Evolutionary conservation across 129 eudicot genomes (phyloP), one percentile per base, ranked within the genome.

Genomic region (Chrysanthemum lavandulifolium): DNA sequence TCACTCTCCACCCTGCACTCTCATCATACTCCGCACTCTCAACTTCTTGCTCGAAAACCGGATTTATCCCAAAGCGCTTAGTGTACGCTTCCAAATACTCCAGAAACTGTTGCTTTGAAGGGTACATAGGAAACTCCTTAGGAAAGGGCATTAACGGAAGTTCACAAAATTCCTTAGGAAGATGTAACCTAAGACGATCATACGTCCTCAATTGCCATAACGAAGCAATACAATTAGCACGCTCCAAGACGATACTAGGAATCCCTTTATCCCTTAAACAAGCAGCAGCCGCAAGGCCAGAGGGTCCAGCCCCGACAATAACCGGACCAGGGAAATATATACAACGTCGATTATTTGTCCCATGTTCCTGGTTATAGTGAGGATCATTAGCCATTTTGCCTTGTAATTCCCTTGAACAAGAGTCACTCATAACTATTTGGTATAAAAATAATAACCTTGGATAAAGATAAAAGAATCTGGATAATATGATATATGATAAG

Each of bases 61-160:
- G 99, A 19, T 69, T 79, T 21, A 94, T 88, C 18, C 78, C 89
- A 12, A 90, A 94, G 31, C 78, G 71, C 51, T 15, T 43, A 0
- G 99, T 94, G 61, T 94, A 94, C 0, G 33, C 65, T 59, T 90
- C 91, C 71, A 94, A 57, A 74, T 94, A 94, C 63, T 52, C 79
- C 0, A 94, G 59, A 70, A 94, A 94, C 83, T 94, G 97, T 36
- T 77, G 80, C 61, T 90, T 94, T 1, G 91, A 69, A 13, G 99
- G 99, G 82, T 90, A 94, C 16, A 80, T 86, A 0, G 99, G 97
- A 68, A 69, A 90, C 3, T 76, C 69, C 7, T 69, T 66, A 3
- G 99, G 99, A 43, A 88, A 94, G 4, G 88, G 74, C 99, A 90
- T 88, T n/a, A 94, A n/a, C 0, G 99, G 99, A 3, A 94, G 92